phyloP scores from a whole-genome alignment of 179 eudicot species.

The Beta lomatogona region DNA sequence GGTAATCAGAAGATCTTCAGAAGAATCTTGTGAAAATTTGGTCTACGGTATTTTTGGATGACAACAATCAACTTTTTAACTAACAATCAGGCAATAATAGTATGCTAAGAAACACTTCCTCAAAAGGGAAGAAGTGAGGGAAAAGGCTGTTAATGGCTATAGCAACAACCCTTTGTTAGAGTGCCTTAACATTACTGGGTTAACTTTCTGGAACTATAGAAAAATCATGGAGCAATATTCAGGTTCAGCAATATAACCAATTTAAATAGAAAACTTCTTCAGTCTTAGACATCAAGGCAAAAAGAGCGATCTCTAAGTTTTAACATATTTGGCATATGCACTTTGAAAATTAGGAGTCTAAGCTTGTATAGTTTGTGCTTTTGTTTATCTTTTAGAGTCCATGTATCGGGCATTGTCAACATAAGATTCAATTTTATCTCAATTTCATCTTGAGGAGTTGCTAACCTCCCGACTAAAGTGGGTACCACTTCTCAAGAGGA shows the following conservation, averaged over 20 bases:
- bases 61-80: background rate
- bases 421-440: background rate
- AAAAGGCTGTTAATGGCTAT: background rate
- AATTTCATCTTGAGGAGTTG: background rate
- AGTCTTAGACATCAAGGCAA: too few species aligned
- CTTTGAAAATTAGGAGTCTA: too few species aligned
- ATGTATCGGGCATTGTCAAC: too few species aligned
- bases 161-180: background rate
- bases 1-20: constrained; percentile 6
- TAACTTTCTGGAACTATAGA: too few species aligned
- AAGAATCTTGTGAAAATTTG: background rate
- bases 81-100: background rate
- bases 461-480: background rate
- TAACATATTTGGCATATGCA: too few species aligned
- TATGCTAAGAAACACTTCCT: background rate
- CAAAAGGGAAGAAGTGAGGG: background rate
- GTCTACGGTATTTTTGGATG: background rate
- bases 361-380: too few species aligned
- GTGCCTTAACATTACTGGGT: too few species aligned
- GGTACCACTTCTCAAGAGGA: background rate
- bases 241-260: too few species aligned
- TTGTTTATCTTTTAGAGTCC: too few species aligned
- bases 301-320: too few species aligned
- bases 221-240: too few species aligned
- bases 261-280: too few species aligned